Base-by-base conservation (phyloP, 2,329 filamentous ascomycete species). In the Malbranchea cinnamomea region DNA sequence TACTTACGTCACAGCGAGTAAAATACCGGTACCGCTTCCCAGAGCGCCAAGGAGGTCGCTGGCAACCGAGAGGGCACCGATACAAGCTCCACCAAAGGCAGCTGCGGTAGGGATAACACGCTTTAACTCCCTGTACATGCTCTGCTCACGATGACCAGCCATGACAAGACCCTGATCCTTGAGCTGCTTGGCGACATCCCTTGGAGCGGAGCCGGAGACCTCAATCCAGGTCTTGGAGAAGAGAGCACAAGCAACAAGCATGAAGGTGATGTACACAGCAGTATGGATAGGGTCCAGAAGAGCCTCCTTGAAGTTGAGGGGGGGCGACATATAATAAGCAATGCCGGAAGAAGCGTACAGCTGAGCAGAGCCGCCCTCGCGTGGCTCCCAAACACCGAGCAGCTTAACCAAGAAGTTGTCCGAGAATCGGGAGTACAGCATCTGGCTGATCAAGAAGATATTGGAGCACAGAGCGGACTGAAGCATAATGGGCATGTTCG, bases 181-280 rank as follows among this genome's bases (percentile, higher is more conserved):
- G 59, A 98, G 76, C 67, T 95, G 89, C 75, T 98, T 98, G 50
- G 89, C 89, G 44, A 98, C 91, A 53, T 98, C 89, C 52, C 89
- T 81, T 37, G 89, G 91, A 66, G 83, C 87, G 40, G 87, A 94
- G 51, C 89, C 91, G 22, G 89, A 95, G 42, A 98, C 89, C 65
- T 98, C 89, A 49, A 98, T 98, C 89, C 89, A 98, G 32, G 91
- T 98, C 81, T 98, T 98, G 62, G 85, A 94, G 73, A 98, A 98
- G 57, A 95, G 75, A 37, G 85, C 85, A 54, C 89, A 98, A 44
- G 91, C 91, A 48, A 83, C 79, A 35, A 98, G 77, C 85, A 98
- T 98, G 68, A 95, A 98, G 43, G 76, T 70, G 44, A 95, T 83
- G 66, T 98, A 98, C 52, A 93, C 71, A 36, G 78, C 76, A 12